Conservation (phyloP, 306 rosid species). For the Alnus rubra region DNA sequence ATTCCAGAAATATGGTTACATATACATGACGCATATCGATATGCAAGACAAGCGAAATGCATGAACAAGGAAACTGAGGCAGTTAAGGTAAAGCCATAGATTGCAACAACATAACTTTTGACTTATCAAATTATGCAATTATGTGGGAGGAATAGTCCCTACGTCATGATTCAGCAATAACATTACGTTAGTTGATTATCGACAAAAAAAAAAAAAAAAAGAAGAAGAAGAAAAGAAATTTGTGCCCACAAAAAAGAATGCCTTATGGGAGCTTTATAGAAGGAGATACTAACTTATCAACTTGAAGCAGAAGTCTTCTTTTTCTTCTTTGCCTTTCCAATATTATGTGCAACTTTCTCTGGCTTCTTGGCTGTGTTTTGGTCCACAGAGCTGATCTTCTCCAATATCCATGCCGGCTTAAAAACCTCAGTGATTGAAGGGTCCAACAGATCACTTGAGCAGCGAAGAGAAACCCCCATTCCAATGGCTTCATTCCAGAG, state of each 20-base stretch:
- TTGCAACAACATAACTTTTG: not conserved
- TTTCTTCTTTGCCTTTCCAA: conserved; percentile 35
- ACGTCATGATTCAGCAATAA: not conserved
- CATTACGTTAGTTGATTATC: not conserved
- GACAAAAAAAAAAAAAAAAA: too few relatives aligned
- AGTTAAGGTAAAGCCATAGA: not conserved
- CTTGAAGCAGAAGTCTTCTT: conserved; percentile 26
- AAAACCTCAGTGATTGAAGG: conserved; percentile 74
- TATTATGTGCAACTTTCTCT: conserved; percentile 28
- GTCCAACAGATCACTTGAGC: conserved; percentile 64
- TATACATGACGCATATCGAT: not conserved
- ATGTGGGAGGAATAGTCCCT: not conserved
- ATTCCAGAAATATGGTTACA: too few relatives aligned
- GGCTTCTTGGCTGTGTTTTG: conserved; percentile 32
- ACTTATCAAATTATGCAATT: not conserved
- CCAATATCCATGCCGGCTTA: conserved; percentile 50
- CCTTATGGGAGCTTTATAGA: conserved; percentile 11
- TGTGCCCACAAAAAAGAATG: conserved; percentile 12
- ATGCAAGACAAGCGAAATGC: not conserved
- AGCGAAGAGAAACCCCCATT: conserved; percentile 64
- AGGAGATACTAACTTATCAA: conserved; percentile 22
- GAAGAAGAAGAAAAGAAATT: not conserved
- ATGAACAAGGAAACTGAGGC: not conserved
- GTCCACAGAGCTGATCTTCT: conserved; percentile 37
- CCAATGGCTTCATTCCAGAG: conserved; percentile 74